Evolutionary conservation across 2,329 filamentous ascomycete species (phyloP), one percentile per base, ranked within the genome.

Genomic region (Colletotrichum sp.): DNA sequence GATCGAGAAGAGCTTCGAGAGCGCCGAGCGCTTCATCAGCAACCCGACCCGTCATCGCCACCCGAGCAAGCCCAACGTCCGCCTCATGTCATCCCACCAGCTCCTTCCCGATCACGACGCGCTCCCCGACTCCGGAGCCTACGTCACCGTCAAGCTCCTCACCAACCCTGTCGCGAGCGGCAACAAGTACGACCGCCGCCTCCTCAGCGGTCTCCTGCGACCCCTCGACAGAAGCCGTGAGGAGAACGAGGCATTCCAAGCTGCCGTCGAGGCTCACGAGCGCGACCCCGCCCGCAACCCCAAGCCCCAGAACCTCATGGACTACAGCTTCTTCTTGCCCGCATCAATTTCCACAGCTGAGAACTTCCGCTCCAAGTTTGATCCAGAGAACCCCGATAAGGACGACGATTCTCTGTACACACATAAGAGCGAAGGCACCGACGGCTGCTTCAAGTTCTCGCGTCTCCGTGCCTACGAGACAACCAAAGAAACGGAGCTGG

Each of bases 111-210:
- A 94, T 80, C 87, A 93, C 57, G 90, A 93, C 76, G 90, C 92
- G n/a, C 93, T 93, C 85, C 92, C 92, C 64, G 93, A 94, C 82
- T 91, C 90, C 4, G 92, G 93, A 71, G 92, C 92, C 76, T 94
- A 94, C 81, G 90, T 93, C 78, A 92, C 92, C 16, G 88, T 94
- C 85, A 94, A 94, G 83, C 94, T 94, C 83, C 89, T 89, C 68
- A 92, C 90, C 78, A 93, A 93, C 81, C 93, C 93, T 5, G 90
- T 94, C 32, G 85, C 89, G 12, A 86, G 87, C 71, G 85, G 84
- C 59, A 86, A 80, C 63, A 84, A 84, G 60, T 94, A 93, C 82
- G 92, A 93, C 81, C 86, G 86, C 65, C 92, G 93, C 49, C 87
- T 94, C 30, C 88, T 93, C 63, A 90, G 88, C 79, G 90, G 90